A percentile compares a stretch with the other conserved stretches of the same genome.
Evolutionary conservation across 148 eudicot species (phyloP).

Genomic region (Dianthus caryophyllus): DNA sequence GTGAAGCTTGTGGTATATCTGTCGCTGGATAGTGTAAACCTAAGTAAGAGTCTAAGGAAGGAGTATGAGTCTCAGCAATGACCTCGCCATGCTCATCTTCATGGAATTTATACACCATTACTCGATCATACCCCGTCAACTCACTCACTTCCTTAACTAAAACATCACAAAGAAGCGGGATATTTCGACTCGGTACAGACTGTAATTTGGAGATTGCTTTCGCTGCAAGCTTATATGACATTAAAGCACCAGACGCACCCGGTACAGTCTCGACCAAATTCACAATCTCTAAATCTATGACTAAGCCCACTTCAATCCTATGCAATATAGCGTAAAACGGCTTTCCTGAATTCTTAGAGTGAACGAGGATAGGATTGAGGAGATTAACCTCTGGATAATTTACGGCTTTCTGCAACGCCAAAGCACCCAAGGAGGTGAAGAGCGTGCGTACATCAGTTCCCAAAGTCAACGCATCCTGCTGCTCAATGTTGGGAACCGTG

Average conservation of each 20-base stretch:
- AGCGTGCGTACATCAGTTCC: slow-evolving; percentile 71
- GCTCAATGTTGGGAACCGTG: slow-evolving; percentile 69
- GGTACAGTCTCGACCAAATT: slow-evolving; percentile 52
- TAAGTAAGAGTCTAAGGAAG: slow-evolving; percentile 66
- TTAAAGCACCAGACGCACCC: slow-evolving; percentile 67
- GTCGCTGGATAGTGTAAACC: slow-evolving; percentile 91
- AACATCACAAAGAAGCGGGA: slow-evolving; percentile 61
- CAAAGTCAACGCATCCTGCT: slow-evolving; percentile 48
- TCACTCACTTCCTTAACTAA: slow-evolving; percentile 62
- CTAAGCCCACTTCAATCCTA: slow-evolving; percentile 68
- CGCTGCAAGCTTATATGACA: slow-evolving; percentile 77
- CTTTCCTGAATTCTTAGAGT: slow-evolving; percentile 54
- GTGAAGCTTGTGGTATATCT: slow-evolving; percentile 88
- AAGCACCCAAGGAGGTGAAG: slow-evolving; percentile 50
- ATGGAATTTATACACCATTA: slow-evolving; percentile 87
- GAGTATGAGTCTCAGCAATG: slow-evolving; percentile 51
- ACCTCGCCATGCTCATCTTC: slow-evolving; percentile 95
- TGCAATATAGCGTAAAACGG: slow-evolving; percentile 80
- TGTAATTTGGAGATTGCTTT: slow-evolving; percentile 67
- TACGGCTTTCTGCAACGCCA: slow-evolving; percentile 67
- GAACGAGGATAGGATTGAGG: slow-evolving; percentile 69
- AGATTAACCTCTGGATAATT: slow-evolving; percentile 54
- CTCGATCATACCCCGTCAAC: slow-evolving; percentile 75
- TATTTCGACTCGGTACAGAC: slow-evolving; percentile 59
- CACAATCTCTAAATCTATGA: slow-evolving; percentile 79